Evolutionary conservation across 2,329 filamentous ascomycete genomes (phyloP).

Genomic region (Tolypocladium paradoxum): DNA sequence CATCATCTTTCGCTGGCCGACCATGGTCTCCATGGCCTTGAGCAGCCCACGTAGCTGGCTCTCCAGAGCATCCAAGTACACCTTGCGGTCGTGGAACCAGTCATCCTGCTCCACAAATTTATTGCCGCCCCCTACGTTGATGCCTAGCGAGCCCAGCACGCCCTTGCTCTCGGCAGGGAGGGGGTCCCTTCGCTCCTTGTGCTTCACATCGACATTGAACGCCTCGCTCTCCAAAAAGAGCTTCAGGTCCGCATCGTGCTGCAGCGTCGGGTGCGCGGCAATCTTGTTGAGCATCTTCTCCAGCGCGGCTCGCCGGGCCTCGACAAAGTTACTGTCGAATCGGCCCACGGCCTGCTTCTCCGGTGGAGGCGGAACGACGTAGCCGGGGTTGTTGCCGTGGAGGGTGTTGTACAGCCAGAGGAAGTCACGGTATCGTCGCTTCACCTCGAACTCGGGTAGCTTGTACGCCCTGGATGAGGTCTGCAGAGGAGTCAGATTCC

Average conservation of each 20-base stretch:
- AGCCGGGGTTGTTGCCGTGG: slow-evolving; percentile 87
- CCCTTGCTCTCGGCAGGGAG: slow-evolving; percentile 85
- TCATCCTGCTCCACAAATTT: slow-evolving; percentile 99
- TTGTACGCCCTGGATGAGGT: slow-evolving; percentile 95
- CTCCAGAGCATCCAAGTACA: slow-evolving; percentile 90
- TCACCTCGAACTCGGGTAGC: slow-evolving; percentile 85
- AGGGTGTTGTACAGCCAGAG: slow-evolving; percentile 94
- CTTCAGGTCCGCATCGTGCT: slow-evolving; percentile 89
- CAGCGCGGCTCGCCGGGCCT: slow-evolving; percentile 78
- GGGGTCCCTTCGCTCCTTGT: slow-evolving; percentile 87
- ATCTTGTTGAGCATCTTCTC: slow-evolving; percentile 98
- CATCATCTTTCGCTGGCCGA: slow-evolving; percentile 83
- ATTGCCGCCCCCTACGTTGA: slow-evolving; percentile 62
- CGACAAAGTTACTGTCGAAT: slow-evolving; percentile 94
- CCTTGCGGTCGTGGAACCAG: slow-evolving; percentile 95
- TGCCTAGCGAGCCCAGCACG: slow-evolving; percentile 74
- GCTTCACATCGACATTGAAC: slow-evolving; percentile 94
- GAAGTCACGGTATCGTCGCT: slow-evolving; percentile 89
- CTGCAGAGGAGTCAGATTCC: slow-evolving; percentile 30
- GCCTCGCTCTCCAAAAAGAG: slow-evolving; percentile 93
- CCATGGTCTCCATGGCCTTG: slow-evolving; percentile 89
- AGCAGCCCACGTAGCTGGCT: slow-evolving; percentile 81
- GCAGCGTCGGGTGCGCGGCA: slow-evolving; percentile 76
- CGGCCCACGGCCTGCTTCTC: slow-evolving; percentile 96
- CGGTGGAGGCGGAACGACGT: slow-evolving; percentile 89